Conservation (phyloP, 2,329 filamentous ascomycete species). For the Macroventuria anomochaeta region DNA sequence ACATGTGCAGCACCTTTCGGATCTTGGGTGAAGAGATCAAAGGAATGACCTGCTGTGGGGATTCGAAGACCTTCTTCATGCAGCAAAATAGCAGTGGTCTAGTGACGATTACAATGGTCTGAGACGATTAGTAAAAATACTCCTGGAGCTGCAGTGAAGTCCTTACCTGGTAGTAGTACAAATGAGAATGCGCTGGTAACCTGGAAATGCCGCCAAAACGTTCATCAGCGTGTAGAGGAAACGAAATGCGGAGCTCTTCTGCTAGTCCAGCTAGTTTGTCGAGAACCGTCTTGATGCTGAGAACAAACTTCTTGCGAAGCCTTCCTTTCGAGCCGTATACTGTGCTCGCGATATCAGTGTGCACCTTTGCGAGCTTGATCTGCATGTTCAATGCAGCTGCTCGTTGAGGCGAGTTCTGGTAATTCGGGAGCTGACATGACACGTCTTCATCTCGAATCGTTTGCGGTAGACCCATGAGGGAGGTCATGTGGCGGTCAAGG, state of each 20-base stretch:
- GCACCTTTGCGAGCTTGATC: constrained; percentile 55
- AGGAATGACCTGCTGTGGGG: constrained; percentile 36
- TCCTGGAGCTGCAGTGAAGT: background rate
- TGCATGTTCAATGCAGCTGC: constrained; percentile 54
- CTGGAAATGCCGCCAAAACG: constrained; percentile 51
- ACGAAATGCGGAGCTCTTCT: constrained; percentile 49
- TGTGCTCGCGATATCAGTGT: constrained; percentile 54
- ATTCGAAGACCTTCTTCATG: constrained; percentile 46
- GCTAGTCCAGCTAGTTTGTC: constrained; percentile 50
- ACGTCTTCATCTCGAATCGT: constrained; percentile 61
- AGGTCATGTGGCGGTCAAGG: constrained; percentile 61
- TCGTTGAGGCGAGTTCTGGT: constrained; percentile 49
- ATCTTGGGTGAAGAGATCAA: constrained; percentile 49
- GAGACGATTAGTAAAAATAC: background rate
- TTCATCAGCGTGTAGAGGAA: constrained; percentile 48
- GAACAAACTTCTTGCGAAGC: constrained; percentile 48
- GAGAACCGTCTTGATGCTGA: constrained; percentile 51
- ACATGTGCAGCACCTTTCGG: constrained; percentile 50
- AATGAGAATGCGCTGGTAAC: constrained; percentile 49
- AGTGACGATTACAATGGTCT: constrained; percentile 53
- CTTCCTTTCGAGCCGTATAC: constrained; percentile 56
- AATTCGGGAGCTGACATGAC: constrained; percentile 55
- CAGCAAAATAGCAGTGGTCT: constrained; percentile 55
- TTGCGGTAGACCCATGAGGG: constrained; percentile 60
- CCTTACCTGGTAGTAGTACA: constrained; percentile 50